Conservation (phyloP, 1,139 yeast genomes). For the Magnusiomyces paraingens region DNA sequence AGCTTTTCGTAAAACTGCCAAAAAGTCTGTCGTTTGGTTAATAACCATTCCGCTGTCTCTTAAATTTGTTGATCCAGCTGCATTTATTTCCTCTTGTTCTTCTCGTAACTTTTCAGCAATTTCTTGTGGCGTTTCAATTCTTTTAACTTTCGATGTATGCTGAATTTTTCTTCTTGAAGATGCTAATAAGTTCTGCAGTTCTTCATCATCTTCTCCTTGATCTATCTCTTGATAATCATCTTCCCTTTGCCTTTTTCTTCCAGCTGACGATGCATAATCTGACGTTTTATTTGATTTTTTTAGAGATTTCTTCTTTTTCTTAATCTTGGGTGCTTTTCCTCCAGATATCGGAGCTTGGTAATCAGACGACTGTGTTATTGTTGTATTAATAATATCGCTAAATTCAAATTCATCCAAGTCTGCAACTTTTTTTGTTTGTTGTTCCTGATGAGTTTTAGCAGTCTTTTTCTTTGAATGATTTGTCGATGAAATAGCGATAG, state of each 20-base stretch:
- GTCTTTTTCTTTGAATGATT: slow-evolving; percentile 2
- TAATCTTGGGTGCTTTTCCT: slow-evolving; percentile 40
- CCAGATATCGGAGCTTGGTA: slow-evolving; percentile 33
- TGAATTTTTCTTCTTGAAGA: slow-evolving; percentile 40
- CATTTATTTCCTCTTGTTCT: slow-evolving; percentile 29
- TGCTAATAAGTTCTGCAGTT: slow-evolving; percentile 41
- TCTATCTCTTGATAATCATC: slow-evolving; percentile 21
- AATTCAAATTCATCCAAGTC: slow-evolving; percentile 20
- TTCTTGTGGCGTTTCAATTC: slow-evolving; percentile 34
- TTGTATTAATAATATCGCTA: slow-evolving; percentile 10
- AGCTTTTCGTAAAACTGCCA: slow-evolving; percentile 36
- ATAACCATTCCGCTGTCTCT: slow-evolving; percentile 35
- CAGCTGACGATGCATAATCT: slow-evolving; percentile 3
- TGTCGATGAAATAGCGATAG: slow-evolving; percentile 8
- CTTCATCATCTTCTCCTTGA: slow-evolving; percentile 40
- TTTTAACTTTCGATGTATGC: slow-evolving; percentile 19
- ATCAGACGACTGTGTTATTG: slow-evolving; percentile 20
- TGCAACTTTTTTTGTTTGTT: slow-evolving; percentile 9
- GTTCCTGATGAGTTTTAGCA: background rate
- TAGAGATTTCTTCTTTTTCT: slow-evolving; percentile 26
- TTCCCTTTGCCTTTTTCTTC: slow-evolving; percentile 22
- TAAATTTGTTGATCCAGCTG: no score
- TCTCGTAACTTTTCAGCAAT: slow-evolving; percentile 42
- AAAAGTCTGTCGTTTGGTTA: slow-evolving; percentile 56
- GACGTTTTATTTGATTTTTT: slow-evolving; percentile 17